Conservation (phyloP, 2,329 filamentous ascomycete genomes). For the Beauveria scarabaeidicola region DNA sequence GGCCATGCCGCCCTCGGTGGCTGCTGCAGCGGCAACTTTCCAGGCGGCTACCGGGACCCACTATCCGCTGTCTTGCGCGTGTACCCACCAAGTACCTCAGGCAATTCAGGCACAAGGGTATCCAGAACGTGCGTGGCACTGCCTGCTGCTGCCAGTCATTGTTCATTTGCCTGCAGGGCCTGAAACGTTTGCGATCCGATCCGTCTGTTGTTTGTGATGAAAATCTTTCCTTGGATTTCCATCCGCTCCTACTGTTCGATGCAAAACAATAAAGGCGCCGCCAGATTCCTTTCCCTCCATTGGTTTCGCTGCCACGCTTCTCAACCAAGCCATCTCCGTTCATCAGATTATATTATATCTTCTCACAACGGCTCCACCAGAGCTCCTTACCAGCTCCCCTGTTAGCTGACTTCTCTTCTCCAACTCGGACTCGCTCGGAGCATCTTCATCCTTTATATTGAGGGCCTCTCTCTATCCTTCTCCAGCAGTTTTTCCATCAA, state of each 20-base stretch:
- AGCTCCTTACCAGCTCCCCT: background rate
- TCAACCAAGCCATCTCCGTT: background rate
- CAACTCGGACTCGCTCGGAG: slow-evolving; percentile 3
- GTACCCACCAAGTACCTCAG: background rate
- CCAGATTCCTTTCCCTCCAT: background rate
- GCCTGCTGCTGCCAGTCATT: background rate
- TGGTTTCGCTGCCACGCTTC: background rate
- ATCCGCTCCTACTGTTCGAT: background rate
- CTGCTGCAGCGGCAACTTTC: background rate
- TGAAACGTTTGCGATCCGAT: slow-evolving; percentile 9
- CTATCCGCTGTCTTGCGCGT: background rate
- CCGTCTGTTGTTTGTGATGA: background rate
- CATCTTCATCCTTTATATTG: background rate
- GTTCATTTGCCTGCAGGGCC: background rate
- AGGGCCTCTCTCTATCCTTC: background rate
- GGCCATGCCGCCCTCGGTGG: background rate
- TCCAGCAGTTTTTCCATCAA: background rate
- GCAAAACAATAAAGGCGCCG: background rate
- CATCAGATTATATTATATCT: background rate
- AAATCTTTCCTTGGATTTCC: background rate
- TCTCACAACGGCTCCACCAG: background rate
- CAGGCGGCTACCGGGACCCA: background rate
- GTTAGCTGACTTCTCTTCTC: background rate
- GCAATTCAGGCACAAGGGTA: background rate
- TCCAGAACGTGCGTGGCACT: background rate